A percentile compares a stretch with the other conserved stretches of the same genome.
These are phyloP conservation scores for Arthonia radiata DNA, from an alignment of 495 filamentous ascomycete species.

Conservation along the genomic window DNA sequence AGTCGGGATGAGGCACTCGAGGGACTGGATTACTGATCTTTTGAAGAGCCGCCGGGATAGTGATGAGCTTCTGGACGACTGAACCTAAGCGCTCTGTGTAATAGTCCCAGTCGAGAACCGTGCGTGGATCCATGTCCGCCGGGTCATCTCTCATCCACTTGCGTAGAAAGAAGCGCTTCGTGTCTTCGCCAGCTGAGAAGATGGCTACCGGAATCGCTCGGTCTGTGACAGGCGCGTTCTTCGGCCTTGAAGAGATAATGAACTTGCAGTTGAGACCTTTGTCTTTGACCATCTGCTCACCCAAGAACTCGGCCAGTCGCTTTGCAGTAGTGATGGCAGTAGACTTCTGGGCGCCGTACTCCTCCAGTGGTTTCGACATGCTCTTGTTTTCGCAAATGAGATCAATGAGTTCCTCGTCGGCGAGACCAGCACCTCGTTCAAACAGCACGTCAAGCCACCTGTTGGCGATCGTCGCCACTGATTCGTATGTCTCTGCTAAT, in stretches of 20 bases:
- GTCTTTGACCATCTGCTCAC: constrained; percentile 97
- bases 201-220: constrained; percentile 87
- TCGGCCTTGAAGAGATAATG: constrained; percentile 76
- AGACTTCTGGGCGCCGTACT: constrained; percentile 88
- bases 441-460: constrained; percentile 87
- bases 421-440: constrained; percentile 60
- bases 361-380: constrained; percentile 88
- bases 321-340: constrained; percentile 97
- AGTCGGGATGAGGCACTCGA: constrained; percentile 80
- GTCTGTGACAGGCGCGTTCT: constrained; percentile 79
- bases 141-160: constrained; percentile 95
- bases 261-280: constrained; percentile 98
- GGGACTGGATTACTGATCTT: constrained; percentile 89
- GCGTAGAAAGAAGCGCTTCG: constrained; percentile 71
- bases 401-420: constrained; percentile 92
- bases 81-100: constrained; percentile 86
- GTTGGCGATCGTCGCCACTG: constrained; percentile 89
- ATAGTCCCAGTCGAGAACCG: constrained; percentile 84
- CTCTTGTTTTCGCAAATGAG: constrained; percentile 96
- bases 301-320: constrained; percentile 82
- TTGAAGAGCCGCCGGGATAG: constrained; percentile 87
- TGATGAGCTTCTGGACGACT: constrained; percentile 95
- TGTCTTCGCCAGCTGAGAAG: constrained; percentile 71
- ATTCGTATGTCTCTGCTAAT: constrained; percentile 64
- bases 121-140: constrained; percentile 63